These are phyloP conservation scores for Cruciata laevipes DNA, from an alignment of 257 asterid genomes.

Conservation along the genomic window DNA sequence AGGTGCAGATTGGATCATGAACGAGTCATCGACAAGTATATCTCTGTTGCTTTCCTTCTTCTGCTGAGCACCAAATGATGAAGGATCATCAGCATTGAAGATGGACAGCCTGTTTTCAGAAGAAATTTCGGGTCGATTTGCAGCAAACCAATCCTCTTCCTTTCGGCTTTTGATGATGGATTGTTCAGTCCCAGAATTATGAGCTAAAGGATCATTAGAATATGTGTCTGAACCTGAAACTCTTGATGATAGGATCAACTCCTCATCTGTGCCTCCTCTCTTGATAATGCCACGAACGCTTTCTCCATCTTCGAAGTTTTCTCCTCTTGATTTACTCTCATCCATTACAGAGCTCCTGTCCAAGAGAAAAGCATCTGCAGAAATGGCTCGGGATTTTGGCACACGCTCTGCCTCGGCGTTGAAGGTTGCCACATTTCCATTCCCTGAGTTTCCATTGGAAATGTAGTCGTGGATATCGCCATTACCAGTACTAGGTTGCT, in stretches of 20 bases:
- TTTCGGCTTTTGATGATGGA: constrained; percentile 35
- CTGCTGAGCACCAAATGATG: constrained; percentile 19
- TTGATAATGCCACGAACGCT: constrained; percentile 23
- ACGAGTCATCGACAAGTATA: constrained; percentile 51
- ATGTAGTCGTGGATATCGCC: constrained; percentile 24
- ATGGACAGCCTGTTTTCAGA: constrained; percentile 15
- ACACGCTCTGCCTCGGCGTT: constrained; percentile 18
- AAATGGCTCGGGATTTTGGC: constrained; percentile 20
- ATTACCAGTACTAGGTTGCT: constrained; percentile 19
- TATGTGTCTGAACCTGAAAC: constrained; percentile 21
- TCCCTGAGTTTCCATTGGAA: constrained; percentile 17
- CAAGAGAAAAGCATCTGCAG: constrained; percentile 45
- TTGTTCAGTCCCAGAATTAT: constrained; percentile 29
- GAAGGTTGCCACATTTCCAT: constrained; percentile 22
- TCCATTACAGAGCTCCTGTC: constrained; percentile 27
- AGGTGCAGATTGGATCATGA: constrained; percentile 49
- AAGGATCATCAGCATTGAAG: constrained; percentile 31
- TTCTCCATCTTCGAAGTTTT: constrained; percentile 32
- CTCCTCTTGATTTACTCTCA: constrained; percentile 14
- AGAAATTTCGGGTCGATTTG: constrained; percentile 23
- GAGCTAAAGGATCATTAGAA: constrained; percentile 22
- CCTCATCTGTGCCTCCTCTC: constrained; percentile 41
- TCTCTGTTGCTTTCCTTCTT: constrained; percentile 32
- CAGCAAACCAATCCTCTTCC: constrained; percentile 47
- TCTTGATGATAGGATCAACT: constrained; percentile 34